Evolutionary conservation across 2,329 filamentous ascomycete species (phyloP).

Genomic region (Magnaporthiopsis poae): DNA sequence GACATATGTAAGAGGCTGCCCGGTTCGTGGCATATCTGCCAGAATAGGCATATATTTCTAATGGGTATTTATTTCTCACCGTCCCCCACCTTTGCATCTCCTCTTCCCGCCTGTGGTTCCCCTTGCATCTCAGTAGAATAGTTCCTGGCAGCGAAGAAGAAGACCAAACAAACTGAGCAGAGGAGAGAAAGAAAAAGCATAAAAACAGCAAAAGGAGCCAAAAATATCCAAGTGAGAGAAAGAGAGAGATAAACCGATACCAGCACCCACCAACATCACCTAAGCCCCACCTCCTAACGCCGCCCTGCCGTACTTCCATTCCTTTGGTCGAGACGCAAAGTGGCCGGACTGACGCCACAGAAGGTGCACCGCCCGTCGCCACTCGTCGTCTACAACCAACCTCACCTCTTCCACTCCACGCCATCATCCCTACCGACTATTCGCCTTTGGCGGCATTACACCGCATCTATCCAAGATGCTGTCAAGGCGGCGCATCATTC

Average conservation of each 20-base stretch:
- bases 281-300: neutral
- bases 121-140: neutral
- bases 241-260: neutral
- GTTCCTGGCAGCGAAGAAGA: neutral
- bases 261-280: neutral
- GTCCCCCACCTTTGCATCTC: neutral
- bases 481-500: neutral
- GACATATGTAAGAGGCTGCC: neutral
- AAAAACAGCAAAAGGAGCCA: neutral
- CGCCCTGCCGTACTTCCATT: neutral
- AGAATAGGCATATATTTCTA: neutral
- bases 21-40: neutral
- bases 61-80: neutral
- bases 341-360: neutral
- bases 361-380: neutral
- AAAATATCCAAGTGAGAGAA: neutral
- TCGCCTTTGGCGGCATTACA: neutral
- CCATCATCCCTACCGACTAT: neutral
- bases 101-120: no score
- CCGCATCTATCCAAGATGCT: neutral
- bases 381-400: neutral
- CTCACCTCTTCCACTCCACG: neutral
- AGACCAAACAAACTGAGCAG: no score
- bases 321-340: neutral
- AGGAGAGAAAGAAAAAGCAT: no score